Evolutionary conservation across 805 yeast species (phyloP), one percentile per base, ranked within the genome.

Genomic region (Candida michaelii): DNA sequence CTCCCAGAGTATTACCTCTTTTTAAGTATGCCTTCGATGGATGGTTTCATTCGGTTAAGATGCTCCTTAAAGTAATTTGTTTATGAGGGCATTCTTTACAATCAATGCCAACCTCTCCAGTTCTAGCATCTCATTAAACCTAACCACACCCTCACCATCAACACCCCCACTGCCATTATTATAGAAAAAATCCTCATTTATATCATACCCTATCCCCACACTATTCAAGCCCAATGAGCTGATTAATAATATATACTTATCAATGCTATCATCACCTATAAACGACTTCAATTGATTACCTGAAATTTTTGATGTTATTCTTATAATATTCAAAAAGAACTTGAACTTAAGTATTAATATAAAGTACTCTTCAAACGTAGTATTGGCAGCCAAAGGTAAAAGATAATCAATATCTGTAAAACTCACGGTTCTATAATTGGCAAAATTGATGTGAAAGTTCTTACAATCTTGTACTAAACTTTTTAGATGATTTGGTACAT

Each of bases 161-260:
- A 32, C 8, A 8, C 17, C 12, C 5, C 12, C 5, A 9, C 13
- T 24, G n/a, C 45, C 41, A 9, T 3, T 24, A 27, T 42, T 42
- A 24, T 42, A 49, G 25, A 49, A 49, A 21, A n/a, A 27, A 5
- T 42, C 45, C 10, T 23, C 41, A 5, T 21, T 16, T 3, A 35
- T 15, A 31, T 47, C 39, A 34, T 47, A 49, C 11, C 53, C 50
- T 16, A 49, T 40, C 4, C 53, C 53, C 3, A 45, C 30, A 12
- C 27, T 27, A 19, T 13, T 40, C 27, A 46, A 38, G 9, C 39
- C 36, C 25, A 49, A 37, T 7, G 40, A 31, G 13, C 47, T 43
- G n/a, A 49, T 44, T 15, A 49, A 33, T 6, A 40, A 17, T 2
- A 49, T 27, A 25, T 42, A 46, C 21, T 31, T 35, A n/a, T 37